These are phyloP conservation scores for Fusarium sp. DNA, from an alignment of 2,329 filamentous ascomycete species.

Conservation along the genomic window DNA sequence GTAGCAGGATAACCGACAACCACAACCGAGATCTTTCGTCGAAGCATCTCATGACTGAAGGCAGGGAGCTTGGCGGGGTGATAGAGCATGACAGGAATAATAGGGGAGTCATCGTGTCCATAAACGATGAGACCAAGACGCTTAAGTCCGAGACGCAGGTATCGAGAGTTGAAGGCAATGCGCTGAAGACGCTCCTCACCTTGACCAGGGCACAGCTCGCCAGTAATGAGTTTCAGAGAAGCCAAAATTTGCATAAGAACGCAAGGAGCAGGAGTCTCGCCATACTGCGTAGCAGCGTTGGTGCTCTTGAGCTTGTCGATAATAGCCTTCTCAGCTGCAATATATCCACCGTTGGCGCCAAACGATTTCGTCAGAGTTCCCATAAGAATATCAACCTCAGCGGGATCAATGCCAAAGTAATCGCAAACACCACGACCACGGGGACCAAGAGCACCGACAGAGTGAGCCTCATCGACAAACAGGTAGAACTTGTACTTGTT, in stretches of 20 bases:
- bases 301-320: constrained; percentile 90
- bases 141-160: constrained; percentile 97
- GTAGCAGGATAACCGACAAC: constrained; percentile 98
- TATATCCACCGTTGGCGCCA: constrained; percentile 95
- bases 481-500: constrained; percentile 97
- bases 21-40: constrained; percentile 96
- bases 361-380: constrained; percentile 98
- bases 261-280: constrained; percentile 87
- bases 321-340: constrained; percentile 88
- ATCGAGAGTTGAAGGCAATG: constrained; percentile 97
- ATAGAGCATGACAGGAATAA: constrained; percentile 94
- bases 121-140: constrained; percentile 96
- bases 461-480: constrained; percentile 97
- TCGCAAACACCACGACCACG: constrained; percentile 93
- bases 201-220: constrained; percentile 88
- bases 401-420: constrained; percentile 91
- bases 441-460: constrained; percentile 90
- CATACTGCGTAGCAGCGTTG: constrained; percentile 87
- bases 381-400: constrained; percentile 95
- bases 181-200: constrained; percentile 95
- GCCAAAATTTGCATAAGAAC: constrained; percentile 92
- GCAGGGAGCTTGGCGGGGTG: constrained; percentile 99
- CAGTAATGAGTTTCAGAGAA: constrained; percentile 87
- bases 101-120: constrained; percentile 97
- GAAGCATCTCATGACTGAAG: constrained; percentile 98